Percentiles rank a stretch among this genome's conserved stretches.
phyloP scores from a whole-genome alignment of 495 filamentous ascomycete species.

The Talaromyces proteolyticus region DNA sequence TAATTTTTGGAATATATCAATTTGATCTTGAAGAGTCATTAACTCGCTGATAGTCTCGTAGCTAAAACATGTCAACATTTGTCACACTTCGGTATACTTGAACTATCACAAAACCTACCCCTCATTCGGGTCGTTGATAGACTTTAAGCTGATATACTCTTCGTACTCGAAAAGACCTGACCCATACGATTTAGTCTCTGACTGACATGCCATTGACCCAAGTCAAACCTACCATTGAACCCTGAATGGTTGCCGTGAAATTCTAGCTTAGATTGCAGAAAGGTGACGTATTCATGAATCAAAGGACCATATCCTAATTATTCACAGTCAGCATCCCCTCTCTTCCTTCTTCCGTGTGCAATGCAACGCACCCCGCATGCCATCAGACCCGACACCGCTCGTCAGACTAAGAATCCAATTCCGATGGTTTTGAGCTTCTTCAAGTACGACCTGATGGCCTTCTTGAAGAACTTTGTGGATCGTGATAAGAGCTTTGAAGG shows the following conservation, averaged over 20 bases:
- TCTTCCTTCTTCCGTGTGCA: neutral
- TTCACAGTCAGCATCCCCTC: neutral
- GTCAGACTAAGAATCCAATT: conserved; percentile 92
- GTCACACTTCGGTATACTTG: too few species aligned
- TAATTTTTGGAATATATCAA: conserved; percentile 95
- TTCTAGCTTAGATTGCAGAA: conserved; percentile 81
- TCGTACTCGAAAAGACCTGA: conserved; percentile 90
- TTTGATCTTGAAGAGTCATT: conserved; percentile 95
- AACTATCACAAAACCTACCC: conserved; percentile 39
- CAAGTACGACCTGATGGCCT: conserved; percentile 80
- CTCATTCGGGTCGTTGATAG: conserved; percentile 97
- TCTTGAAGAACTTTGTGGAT: conserved; percentile 97
- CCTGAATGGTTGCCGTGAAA: conserved; percentile 97
- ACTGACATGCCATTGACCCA: neutral
- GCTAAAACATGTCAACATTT: conserved; percentile 30
- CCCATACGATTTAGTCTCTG: neutral
- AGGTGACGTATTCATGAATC: conserved; percentile 93
- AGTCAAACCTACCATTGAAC: conserved; percentile 71
- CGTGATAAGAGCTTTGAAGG: conserved; percentile 87
- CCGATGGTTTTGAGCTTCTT: conserved; percentile 82
- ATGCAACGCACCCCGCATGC: conserved; percentile 58
- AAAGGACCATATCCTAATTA: conserved; percentile 75
- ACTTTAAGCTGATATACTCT: conserved; percentile 96
- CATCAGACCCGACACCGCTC: conserved; percentile 77
- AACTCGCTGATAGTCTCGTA: conserved; percentile 97